Conservation (phyloP, 2,329 filamentous ascomycete genomes). For the Penicillium sp. region DNA sequence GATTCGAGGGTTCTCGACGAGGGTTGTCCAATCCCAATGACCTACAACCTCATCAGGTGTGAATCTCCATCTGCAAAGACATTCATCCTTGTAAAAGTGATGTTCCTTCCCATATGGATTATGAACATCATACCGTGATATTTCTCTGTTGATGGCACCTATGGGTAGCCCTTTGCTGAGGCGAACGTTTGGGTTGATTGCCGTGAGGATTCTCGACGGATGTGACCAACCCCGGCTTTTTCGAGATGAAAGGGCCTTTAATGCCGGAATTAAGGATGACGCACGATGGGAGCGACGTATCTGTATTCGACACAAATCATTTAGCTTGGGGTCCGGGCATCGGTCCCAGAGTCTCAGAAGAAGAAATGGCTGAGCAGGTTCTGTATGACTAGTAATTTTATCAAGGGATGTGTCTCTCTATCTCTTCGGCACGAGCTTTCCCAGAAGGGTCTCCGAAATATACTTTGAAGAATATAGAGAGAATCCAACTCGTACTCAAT, state of each 20-base stretch:
- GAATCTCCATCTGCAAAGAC: not conserved
- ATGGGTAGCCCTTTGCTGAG: not conserved
- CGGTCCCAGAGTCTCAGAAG: not conserved
- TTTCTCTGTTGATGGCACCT: not conserved
- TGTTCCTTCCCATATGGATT: not conserved
- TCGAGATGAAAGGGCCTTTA: not conserved
- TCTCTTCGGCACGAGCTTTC: not conserved
- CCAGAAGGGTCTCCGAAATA: too few species aligned
- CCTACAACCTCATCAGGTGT: not conserved
- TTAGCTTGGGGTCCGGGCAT: not conserved
- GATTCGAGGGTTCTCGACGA: not conserved
- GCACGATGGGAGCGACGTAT: too few species aligned
- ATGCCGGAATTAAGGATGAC: not conserved
- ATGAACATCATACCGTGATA: not conserved
- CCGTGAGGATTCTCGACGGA: not conserved
- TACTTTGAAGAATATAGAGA: not conserved
- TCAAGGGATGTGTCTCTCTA: not conserved
- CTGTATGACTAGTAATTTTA: not conserved
- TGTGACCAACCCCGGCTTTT: not conserved
- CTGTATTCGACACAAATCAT: not conserved
- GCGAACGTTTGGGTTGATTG: not conserved
- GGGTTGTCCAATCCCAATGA: not conserved
- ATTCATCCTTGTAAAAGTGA: not conserved
- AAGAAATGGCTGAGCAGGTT: not conserved
- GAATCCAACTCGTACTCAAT: too few species aligned